Percentiles rank a stretch among this genome's conserved stretches.
Evolutionary conservation across 1,139 yeast species (phyloP).

Genomic region (Taphrina betulina): DNA sequence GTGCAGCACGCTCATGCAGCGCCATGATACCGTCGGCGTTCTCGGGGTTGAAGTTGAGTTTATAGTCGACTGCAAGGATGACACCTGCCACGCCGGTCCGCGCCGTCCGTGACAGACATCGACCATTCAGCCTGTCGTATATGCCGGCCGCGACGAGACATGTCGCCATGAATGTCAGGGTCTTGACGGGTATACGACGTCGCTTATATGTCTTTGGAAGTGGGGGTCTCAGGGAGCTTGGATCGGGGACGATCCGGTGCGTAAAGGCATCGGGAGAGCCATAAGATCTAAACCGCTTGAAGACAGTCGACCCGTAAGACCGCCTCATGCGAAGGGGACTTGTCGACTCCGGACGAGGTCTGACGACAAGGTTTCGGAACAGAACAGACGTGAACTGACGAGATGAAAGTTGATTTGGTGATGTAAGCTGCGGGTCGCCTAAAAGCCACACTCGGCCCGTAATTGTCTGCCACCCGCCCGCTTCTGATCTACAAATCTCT

Average conservation of each 20-base stretch:
- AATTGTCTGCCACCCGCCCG: too few species aligned
- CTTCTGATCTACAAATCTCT: too few species aligned
- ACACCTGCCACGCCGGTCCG: constrained; percentile 54
- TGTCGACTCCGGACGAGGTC: too few species aligned
- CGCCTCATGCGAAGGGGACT: constrained; percentile 11
- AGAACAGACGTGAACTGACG: too few species aligned
- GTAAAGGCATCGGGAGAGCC: constrained; percentile 18
- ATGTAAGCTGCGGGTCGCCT: too few species aligned
- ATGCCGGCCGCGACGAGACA: not conserved
- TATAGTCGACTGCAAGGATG: constrained; percentile 61
- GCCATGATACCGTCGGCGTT: constrained; percentile 51
- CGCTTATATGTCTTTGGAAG: constrained; percentile 1
- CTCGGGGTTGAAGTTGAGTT: constrained; percentile 47
- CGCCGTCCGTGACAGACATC: constrained; percentile 50
- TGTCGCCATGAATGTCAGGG: constrained; percentile 3
- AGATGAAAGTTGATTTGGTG: too few species aligned
- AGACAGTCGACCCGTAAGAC: constrained; percentile 4
- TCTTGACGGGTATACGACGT: constrained; percentile 22
- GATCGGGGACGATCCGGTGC: constrained; percentile 26
- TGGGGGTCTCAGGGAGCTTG: constrained; percentile 16
- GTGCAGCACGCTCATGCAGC: constrained; percentile 62
- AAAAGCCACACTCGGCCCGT: too few species aligned
- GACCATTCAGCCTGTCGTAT: constrained; percentile 43
- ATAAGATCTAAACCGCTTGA: constrained; percentile 12
- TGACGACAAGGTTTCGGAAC: too few species aligned